Base-by-base conservation (phyloP, 306 rosid genomes). In the Castanea sativa region DNA sequence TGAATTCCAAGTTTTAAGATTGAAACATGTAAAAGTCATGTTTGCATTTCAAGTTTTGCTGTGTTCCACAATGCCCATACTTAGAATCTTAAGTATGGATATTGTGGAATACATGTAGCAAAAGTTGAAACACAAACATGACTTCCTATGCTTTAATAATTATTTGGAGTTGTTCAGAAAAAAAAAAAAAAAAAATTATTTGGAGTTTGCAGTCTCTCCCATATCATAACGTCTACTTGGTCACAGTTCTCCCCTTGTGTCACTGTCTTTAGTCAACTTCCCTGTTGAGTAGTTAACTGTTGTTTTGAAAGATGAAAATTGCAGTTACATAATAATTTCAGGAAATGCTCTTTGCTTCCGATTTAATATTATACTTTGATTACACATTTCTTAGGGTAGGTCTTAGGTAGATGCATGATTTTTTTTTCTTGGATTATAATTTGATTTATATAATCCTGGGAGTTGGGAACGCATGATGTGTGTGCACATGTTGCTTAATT, bases 1-100 rank as follows among this genome's bases (percentile, higher is more conserved):
- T 65, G 79, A 79, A 81, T 82, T 80, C 74, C 32, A 21, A 59
- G 45, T 73, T 79, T 32, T 35, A 35, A 35, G 41, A 35, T 6
- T 35, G 41, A 35, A 35, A 35, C 41, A 6, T 35, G 41, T 35
- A 35, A 35, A 35, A 35, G 41, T 35, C 6, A 8, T 35, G 41
- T 35, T 35, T 35, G 41, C 41, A 35, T 35, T 35, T 35, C 41
- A 35, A 35, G 41, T 35, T 35, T 35, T 35, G 41, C 41, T 35
- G 6, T 35, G 41, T 35, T 35, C 41, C 41, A 35, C 41, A 35
- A 35, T 35, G 41, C 6, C 41, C 41, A 35, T 6, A 35, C 41
- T 35, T 35, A 63, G 30, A 29, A 29, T 15, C 43, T 29, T 15
- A 27, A 63, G 69, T 29, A 29, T 63, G n/a, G 18, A 30, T 63